These are phyloP conservation scores for Cephalotrichum gorgonifer DNA, from an alignment of 2,329 filamentous ascomycete genomes.

Conservation along the genomic window DNA sequence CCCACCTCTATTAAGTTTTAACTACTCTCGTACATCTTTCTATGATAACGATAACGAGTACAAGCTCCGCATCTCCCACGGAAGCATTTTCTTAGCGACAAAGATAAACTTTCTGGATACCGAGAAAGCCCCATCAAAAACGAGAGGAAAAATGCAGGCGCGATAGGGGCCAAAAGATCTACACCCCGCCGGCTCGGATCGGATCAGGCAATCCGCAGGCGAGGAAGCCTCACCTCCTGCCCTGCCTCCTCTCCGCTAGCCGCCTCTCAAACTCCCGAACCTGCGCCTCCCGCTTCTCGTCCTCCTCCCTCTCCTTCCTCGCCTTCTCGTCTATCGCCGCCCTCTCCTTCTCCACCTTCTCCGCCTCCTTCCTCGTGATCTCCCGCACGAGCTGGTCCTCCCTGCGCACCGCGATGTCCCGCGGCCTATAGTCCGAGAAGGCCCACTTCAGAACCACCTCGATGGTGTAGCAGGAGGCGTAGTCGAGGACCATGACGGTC, in stretches of 20 bases:
- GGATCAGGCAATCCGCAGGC: no score
- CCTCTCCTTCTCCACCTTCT: constrained; percentile 22
- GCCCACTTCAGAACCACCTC: constrained; percentile 75
- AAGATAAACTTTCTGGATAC: no score
- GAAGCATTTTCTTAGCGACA: no score
- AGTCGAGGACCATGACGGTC: constrained; percentile 76
- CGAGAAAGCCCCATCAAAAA: no score
- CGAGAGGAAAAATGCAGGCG: no score
- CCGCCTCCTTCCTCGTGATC: constrained; percentile 52
- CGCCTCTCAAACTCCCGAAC: background rate
- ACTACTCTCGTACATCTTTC: no score
- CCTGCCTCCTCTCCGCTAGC: background rate
- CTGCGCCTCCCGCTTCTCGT: constrained; percentile 27
- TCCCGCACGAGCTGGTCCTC: constrained; percentile 80
- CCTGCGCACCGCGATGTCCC: constrained; percentile 81
- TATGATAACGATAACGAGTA: no score
- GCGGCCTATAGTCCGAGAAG: constrained; percentile 86
- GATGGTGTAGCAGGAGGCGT: constrained; percentile 73
- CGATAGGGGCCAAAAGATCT: no score
- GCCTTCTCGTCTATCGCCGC: constrained; percentile 29
- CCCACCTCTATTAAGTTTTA: no score
- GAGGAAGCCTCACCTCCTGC: background rate
- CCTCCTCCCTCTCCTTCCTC: constrained; percentile 40
- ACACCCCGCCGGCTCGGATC: no score
- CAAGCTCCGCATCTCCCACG: no score